These are phyloP conservation scores for Magnolia sinica DNA, from an alignment of 164 flowering plant genomes.

Conservation along the genomic window DNA sequence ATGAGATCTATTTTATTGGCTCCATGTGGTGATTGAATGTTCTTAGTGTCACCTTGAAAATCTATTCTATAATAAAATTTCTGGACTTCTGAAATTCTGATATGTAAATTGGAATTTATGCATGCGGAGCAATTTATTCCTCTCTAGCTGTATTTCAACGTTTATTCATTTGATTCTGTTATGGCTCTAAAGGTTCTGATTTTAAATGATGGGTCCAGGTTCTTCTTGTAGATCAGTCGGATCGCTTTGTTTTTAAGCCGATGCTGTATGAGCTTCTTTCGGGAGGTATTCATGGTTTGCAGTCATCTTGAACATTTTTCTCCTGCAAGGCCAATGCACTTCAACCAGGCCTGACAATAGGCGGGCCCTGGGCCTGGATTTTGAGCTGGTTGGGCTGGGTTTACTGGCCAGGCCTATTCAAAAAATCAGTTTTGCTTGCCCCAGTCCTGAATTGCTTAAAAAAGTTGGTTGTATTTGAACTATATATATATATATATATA, in stretches of 20 bases:
- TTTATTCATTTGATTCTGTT: background rate
- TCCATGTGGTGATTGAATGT: no score
- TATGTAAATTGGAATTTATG: background rate
- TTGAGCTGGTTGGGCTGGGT: no score
- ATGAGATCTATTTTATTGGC: no score
- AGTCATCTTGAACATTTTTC: background rate
- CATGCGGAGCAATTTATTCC: background rate
- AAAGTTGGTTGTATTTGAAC: no score
- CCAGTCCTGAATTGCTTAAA: no score
- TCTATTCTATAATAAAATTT: no score
- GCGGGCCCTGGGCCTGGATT: no score
- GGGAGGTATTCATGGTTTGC: slow-evolving; percentile 60
- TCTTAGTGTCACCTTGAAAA: background rate
- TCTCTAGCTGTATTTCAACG: background rate
- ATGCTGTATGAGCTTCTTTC: slow-evolving; percentile 91
- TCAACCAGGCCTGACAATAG: background rate
- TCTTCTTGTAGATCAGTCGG: slow-evolving; percentile 88
- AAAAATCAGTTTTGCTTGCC: no score
- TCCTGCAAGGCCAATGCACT: background rate
- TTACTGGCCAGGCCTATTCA: no score
- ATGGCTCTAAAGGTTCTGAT: slow-evolving; percentile 7
- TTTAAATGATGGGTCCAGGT: slow-evolving; percentile 44
- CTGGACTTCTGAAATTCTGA: background rate
- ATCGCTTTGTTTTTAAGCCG: slow-evolving; percentile 94
- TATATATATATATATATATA: no score